phyloP scores from a whole-genome alignment of 2,329 filamentous ascomycete genomes.

The Aspergillus texensis region DNA sequence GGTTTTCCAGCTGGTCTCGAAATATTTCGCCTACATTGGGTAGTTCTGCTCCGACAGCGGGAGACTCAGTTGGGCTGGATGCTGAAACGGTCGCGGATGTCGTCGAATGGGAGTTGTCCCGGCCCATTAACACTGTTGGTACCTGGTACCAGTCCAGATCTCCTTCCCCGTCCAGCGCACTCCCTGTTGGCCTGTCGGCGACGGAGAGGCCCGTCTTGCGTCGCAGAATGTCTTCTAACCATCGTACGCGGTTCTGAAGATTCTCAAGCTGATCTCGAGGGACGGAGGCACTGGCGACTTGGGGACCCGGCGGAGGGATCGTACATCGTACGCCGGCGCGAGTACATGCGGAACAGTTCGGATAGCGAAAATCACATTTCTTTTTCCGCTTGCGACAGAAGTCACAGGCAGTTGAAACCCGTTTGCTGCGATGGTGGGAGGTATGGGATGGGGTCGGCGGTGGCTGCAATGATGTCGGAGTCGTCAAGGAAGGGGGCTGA shows the following conservation, averaged over 20 bases:
- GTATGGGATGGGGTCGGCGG: constrained; percentile 3
- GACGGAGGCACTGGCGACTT: constrained; percentile 40
- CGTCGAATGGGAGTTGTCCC: constrained; percentile 25
- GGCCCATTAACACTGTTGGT: constrained; percentile 39
- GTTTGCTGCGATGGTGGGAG: constrained; percentile 32
- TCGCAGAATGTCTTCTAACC: constrained; percentile 41
- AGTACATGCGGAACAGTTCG: constrained; percentile 44
- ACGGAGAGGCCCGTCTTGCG: constrained; percentile 39
- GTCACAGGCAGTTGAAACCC: constrained; percentile 44
- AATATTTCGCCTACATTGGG: constrained; percentile 45
- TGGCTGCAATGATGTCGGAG: constrained; percentile 16
- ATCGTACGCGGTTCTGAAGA: constrained; percentile 42
- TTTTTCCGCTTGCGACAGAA: constrained; percentile 46
- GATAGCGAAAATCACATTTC: constrained; percentile 46
- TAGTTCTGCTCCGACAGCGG: constrained; percentile 32
- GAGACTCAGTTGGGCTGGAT: constrained; percentile 18
- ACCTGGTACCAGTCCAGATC: constrained; percentile 42
- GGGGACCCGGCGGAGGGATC: constrained; percentile 41
- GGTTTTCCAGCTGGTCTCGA: constrained; percentile 42
- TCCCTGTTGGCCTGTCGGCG: constrained; percentile 36
- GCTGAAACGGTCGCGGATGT: constrained; percentile 20
- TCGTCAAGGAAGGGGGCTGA: constrained; percentile 5
- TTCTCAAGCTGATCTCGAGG: constrained; percentile 44
- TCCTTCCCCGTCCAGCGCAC: constrained; percentile 34
- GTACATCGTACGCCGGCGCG: constrained; percentile 45